Evolutionary conservation across 495 filamentous ascomycete species (phyloP), one percentile per base, ranked within the genome.

Genomic region (Tuber magnatum): DNA sequence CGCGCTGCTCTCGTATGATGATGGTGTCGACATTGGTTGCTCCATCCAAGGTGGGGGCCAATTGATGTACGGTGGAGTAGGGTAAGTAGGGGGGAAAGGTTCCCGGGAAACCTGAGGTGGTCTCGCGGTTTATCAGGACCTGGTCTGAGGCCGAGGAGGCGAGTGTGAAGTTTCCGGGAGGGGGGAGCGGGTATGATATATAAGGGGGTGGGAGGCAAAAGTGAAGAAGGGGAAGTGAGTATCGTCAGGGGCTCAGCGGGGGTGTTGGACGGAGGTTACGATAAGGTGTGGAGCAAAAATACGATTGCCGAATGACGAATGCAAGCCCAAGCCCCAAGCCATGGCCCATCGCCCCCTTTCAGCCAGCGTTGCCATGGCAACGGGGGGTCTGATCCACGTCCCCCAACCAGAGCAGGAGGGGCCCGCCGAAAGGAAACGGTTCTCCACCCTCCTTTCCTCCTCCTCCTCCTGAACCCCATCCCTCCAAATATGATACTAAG

Each of bases 1-100:
- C 22, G 83, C 75, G 42, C 70, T 71, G 7, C 56, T 65, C 56
- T 65, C 28, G 68, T 75, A 84, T 83, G 76, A 84, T 81, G 70
- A 80, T 78, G 73, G 82, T 43, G 70, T 73, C 6, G 44, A 78
- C 78, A 51, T 81, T 70, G 24, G 65, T 44, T 24, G 48, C 42
- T 32, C 73, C 24, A n/a, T 8, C 61, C 35, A 39, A 43, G n/a
- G 74, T 44, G 38, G 71, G 35, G 73, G 56, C 56, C 56, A 35
- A 65, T 65, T 6, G 56, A 32, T 65, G 28, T 16, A 32, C 28
- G n/a, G 56, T 20, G 16, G 56, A 35, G 56, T 3, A 18, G 28
- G 32, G 16, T 6, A 65, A 35, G 32, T 5, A 35, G 56, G 44
- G 9, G 38, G 24, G 56, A 41, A n/a, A 7, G 46, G 22, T 73